These are phyloP conservation scores for Clavispora santaluciae DNA, from an alignment of 805 yeast species.

Conservation along the genomic window DNA sequence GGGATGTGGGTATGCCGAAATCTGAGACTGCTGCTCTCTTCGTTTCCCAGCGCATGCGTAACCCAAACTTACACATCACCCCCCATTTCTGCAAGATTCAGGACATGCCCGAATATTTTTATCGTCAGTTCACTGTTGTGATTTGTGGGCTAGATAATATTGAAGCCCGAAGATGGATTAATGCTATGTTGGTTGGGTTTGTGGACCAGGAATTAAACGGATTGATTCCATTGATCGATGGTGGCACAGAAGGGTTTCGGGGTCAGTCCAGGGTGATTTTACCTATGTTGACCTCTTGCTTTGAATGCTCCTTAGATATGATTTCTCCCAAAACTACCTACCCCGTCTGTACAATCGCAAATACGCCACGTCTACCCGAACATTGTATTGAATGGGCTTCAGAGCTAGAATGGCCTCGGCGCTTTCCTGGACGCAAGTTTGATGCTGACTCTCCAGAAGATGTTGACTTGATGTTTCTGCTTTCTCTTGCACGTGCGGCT, in stretches of 20 bases:
- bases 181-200: constrained; percentile 57
- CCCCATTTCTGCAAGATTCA: constrained; percentile 63
- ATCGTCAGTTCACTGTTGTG: constrained; percentile 62
- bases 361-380: constrained; percentile 90
- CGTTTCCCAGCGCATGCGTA: constrained; percentile 44
- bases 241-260: constrained; percentile 92
- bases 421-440: constrained; percentile 42
- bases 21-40: constrained; percentile 61
- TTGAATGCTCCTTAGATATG: constrained; percentile 84
- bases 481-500: constrained; percentile 55
- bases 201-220: constrained; percentile 43
- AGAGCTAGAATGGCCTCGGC: constrained; percentile 65
- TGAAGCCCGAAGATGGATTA: constrained; percentile 89
- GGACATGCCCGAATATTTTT: constrained; percentile 56
- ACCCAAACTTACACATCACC: constrained; percentile 35
- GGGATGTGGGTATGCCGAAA: constrained; percentile 62
- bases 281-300: constrained; percentile 84
- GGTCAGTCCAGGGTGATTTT: constrained; percentile 87
- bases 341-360: constrained; percentile 92
- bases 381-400: constrained; percentile 93
- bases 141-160: constrained; percentile 87
- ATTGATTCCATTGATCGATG: constrained; percentile 64
- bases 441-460: constrained; percentile 69
- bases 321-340: constrained; percentile 60
- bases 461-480: constrained; percentile 55